Percentiles rank a stretch among this genome's conserved stretches.
phyloP scores from a whole-genome alignment of 805 yeast species.

The Ogataea siamensis region DNA sequence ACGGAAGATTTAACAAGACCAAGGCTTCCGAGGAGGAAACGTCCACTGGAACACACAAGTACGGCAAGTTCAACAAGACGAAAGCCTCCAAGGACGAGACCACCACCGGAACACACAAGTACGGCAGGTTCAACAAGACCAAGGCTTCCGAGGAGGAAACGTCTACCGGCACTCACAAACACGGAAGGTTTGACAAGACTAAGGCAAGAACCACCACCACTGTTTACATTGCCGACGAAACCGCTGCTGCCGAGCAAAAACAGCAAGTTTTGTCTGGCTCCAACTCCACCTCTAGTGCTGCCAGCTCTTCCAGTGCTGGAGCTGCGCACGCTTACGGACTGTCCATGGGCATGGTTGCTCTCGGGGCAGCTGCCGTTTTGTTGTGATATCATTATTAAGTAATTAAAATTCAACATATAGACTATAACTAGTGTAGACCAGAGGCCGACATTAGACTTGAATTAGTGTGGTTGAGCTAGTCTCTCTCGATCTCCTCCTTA shows the following conservation, averaged over 20 bases:
- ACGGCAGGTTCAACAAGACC: slow-evolving; percentile 56
- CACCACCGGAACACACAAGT: slow-evolving; percentile 49
- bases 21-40: slow-evolving; percentile 33
- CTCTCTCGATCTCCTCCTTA: slow-evolving; percentile 24
- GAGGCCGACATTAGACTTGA: too few relatives aligned
- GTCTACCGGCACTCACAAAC: slow-evolving; percentile 41
- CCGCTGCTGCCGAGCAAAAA: slow-evolving; percentile 17
- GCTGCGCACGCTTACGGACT: slow-evolving; percentile 19
- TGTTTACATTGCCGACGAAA: slow-evolving; percentile 28
- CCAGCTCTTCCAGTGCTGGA: slow-evolving; percentile 25
- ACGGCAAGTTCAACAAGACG: slow-evolving; percentile 53
- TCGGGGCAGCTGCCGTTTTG: slow-evolving; percentile 24
- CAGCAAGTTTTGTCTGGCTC: slow-evolving; percentile 25
- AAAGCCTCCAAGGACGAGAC: slow-evolving; percentile 32
- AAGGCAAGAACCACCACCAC: slow-evolving; percentile 39
- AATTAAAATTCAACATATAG: slow-evolving; percentile 1
- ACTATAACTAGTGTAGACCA: too few relatives aligned
- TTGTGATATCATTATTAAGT: slow-evolving; percentile 13
- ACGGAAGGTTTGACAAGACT: slow-evolving; percentile 52
- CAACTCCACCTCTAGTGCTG: slow-evolving; percentile 21
- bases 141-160: slow-evolving; percentile 30
- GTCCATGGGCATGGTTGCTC: slow-evolving; percentile 22
- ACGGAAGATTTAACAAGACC: slow-evolving; percentile 55
- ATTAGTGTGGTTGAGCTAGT: slow-evolving; percentile 1
- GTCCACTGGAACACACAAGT: slow-evolving; percentile 40